Evolutionary conservation across 2,329 filamentous ascomycete genomes (phyloP).

Genomic region (Huntiella bhutanensis): DNA sequence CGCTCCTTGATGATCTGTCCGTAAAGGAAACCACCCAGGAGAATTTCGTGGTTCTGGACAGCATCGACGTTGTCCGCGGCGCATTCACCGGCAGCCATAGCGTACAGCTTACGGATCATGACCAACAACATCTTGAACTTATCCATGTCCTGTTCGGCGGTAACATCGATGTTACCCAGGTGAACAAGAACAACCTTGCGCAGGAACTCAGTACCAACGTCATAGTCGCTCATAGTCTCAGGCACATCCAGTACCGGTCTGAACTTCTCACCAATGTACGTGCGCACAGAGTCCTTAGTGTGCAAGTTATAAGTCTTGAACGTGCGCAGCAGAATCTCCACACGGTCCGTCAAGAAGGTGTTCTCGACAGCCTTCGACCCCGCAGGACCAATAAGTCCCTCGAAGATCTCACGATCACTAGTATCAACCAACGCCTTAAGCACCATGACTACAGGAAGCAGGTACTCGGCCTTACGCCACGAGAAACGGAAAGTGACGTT

Average conservation of each 20-base stretch:
- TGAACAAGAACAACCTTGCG: slow-evolving; percentile 82
- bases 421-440: slow-evolving; percentile 89
- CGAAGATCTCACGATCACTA: slow-evolving; percentile 89
- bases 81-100: slow-evolving; percentile 81
- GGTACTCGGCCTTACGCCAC: slow-evolving; percentile 91
- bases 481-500: slow-evolving; percentile 96
- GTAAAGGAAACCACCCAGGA: slow-evolving; percentile 84
- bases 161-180: slow-evolving; percentile 69
- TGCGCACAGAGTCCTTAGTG: slow-evolving; percentile 59
- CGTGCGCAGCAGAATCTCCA: slow-evolving; percentile 76
- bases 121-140: slow-evolving; percentile 90
- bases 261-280: slow-evolving; percentile 83
- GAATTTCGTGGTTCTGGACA: slow-evolving; percentile 85
- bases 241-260: slow-evolving; percentile 69
- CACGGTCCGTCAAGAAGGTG: slow-evolving; percentile 85
- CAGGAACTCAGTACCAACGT: slow-evolving; percentile 80
- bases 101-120: slow-evolving; percentile 91
- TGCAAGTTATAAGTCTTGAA: slow-evolving; percentile 85
- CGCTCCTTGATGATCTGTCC: slow-evolving; percentile 91
- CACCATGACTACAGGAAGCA: slow-evolving; percentile 94
- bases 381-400: slow-evolving; percentile 66
- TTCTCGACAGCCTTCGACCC: slow-evolving; percentile 63
- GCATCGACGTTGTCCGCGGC: slow-evolving; percentile 91
- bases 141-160: slow-evolving; percentile 65
- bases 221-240: slow-evolving; percentile 68